phyloP scores from a whole-genome alignment of 495 filamentous ascomycete genomes.

The Podospora fimiseda region DNA sequence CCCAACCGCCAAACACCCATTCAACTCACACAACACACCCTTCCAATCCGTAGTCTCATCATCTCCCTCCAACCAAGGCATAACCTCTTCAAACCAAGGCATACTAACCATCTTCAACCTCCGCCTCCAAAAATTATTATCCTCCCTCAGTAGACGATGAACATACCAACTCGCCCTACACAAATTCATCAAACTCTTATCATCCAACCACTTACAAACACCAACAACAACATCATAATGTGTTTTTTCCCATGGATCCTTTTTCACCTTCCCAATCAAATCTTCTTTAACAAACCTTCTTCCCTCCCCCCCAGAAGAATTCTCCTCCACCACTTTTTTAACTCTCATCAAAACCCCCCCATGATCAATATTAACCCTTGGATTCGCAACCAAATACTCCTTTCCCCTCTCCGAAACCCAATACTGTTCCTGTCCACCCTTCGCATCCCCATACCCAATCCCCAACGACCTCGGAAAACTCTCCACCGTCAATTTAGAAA shows the following conservation, averaged over 20 bases:
- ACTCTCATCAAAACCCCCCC: neutral
- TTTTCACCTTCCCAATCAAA: neutral
- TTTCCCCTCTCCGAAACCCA: neutral
- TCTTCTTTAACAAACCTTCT: neutral
- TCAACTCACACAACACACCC: neutral
- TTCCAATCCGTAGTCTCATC: neutral
- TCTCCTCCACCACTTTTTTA: no score
- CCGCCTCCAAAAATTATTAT: constrained; percentile 3
- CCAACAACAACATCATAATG: neutral
- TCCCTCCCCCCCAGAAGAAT: no score
- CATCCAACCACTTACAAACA: neutral
- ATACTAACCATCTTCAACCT: neutral
- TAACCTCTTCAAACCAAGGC: constrained; percentile 1
- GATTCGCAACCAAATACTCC: neutral
- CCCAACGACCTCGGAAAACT: neutral
- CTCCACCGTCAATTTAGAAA: neutral
- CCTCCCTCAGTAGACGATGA: neutral
- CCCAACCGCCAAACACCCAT: neutral
- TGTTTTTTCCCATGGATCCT: neutral
- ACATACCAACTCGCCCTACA: neutral
- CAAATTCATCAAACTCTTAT: neutral
- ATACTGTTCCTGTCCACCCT: neutral
- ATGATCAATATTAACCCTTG: neutral
- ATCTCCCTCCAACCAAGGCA: neutral
- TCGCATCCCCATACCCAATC: neutral